Evolutionary conservation across 2,329 filamentous ascomycete species (phyloP).

Genomic region (Cercospora sesami): DNA sequence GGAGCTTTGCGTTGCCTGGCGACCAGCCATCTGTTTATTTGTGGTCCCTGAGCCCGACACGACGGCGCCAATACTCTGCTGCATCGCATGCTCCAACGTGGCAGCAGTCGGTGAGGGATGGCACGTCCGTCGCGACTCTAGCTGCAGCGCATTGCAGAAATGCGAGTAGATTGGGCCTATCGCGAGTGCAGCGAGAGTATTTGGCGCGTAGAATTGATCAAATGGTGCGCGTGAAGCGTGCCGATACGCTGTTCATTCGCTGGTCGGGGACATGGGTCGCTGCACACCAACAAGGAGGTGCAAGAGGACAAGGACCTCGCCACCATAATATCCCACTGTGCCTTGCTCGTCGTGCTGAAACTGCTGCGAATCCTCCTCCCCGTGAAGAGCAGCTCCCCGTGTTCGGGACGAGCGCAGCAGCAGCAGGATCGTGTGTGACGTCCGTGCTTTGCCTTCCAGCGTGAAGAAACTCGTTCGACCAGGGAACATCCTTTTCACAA

Average conservation of each 20-base stretch:
- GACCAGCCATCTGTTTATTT: slow-evolving; percentile 6
- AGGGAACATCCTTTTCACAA: slow-evolving; percentile 7
- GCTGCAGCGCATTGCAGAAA: slow-evolving; percentile 2
- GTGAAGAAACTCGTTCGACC: slow-evolving; percentile 4
- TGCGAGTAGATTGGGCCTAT: background rate
- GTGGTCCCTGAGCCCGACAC: background rate
- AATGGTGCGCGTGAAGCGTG: background rate
- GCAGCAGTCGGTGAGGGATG: background rate
- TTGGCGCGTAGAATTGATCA: background rate
- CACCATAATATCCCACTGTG: background rate
- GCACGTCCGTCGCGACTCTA: background rate
- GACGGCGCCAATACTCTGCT: background rate
- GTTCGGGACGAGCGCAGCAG: background rate
- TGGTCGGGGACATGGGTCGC: slow-evolving; percentile 1
- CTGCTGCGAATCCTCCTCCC: background rate
- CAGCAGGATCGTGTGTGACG: background rate
- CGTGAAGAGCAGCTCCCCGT: background rate
- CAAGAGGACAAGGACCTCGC: background rate
- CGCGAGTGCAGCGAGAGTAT: background rate
- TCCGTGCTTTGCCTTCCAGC: background rate
- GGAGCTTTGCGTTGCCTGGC: background rate
- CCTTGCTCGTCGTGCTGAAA: background rate
- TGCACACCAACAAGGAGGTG: background rate
- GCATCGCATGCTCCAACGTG: background rate
- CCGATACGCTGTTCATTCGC: slow-evolving; percentile 1